These are phyloP conservation scores for Paulownia fortunei DNA, from an alignment of 257 asterid species.

Conservation along the genomic window DNA sequence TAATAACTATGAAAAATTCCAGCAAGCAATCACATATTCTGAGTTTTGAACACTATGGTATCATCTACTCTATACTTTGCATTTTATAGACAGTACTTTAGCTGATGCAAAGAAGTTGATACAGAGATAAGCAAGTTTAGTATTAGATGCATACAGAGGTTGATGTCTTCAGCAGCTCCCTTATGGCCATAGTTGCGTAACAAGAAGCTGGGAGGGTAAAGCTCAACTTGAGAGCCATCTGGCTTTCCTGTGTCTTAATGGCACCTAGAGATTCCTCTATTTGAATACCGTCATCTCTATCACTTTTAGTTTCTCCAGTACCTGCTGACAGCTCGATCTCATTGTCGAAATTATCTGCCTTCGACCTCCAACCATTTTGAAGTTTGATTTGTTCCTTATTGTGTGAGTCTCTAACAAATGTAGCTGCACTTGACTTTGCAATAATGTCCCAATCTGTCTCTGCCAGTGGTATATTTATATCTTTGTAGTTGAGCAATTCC, in stretches of 20 bases:
- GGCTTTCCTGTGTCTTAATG: slow-evolving; percentile 47
- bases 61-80: not conserved
- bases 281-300: slow-evolving; percentile 34
- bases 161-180: slow-evolving; percentile 94
- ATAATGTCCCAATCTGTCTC: slow-evolving; percentile 83
- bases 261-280: slow-evolving; percentile 39
- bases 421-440: slow-evolving; percentile 46
- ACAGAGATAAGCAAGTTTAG: slow-evolving; percentile 22
- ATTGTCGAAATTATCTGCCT: slow-evolving; percentile 34
- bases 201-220: slow-evolving; percentile 92
- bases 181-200: slow-evolving; percentile 98
- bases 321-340: slow-evolving; percentile 30
- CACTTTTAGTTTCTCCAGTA: slow-evolving; percentile 26
- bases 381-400: slow-evolving; percentile 35
- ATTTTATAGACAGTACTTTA: not conserved
- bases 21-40: not conserved
- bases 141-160: slow-evolving; percentile 72
- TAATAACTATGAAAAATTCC: not conserved
- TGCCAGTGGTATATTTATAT: slow-evolving; percentile 71
- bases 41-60: not conserved
- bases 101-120: not conserved
- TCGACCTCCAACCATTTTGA: slow-evolving; percentile 28
- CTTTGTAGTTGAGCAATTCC: slow-evolving; percentile 79
- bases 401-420: slow-evolving; percentile 31
- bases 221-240: slow-evolving; percentile 82